Percentiles rank a stretch among this genome's conserved stretches.
phyloP scores from a whole-genome alignment of 208 protist genomes.

The Leishmania major region DNA sequence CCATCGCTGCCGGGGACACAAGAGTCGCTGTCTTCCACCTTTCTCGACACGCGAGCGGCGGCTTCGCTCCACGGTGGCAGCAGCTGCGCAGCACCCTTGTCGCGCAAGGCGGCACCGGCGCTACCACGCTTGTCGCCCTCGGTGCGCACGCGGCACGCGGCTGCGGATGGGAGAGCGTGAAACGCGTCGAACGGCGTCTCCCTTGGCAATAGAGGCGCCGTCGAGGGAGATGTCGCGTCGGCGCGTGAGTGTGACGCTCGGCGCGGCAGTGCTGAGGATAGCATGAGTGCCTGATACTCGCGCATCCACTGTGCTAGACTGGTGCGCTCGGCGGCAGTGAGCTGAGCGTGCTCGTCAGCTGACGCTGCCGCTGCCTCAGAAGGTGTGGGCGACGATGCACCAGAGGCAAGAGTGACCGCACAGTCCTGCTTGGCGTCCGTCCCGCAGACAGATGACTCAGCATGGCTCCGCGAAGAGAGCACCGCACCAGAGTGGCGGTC shows the following conservation, averaged over 20 bases:
- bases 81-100: neutral
- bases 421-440: neutral
- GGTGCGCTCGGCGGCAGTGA: slow-evolving; percentile 11
- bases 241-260: neutral
- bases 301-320: slow-evolving; percentile 16
- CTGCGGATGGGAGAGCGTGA: neutral
- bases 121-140: neutral
- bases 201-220: neutral
- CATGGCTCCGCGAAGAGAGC: neutral
- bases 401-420: neutral
- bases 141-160: neutral
- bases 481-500: neutral
- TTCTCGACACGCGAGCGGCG: neutral
- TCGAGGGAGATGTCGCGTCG: neutral
- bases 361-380: neutral
- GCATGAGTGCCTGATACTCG: slow-evolving; percentile 26
- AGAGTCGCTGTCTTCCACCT: slow-evolving; percentile 3
- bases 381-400: neutral
- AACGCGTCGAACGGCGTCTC: neutral
- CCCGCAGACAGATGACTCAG: neutral
- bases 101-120: neutral
- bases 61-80: neutral
- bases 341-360: neutral
- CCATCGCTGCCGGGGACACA: neutral
- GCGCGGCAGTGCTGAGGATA: slow-evolving; percentile 25